Percentiles rank a stretch among this genome's conserved stretches.
Conservation (phyloP, 176 grass and related monocot species). For the Lolium rigidum region DNA sequence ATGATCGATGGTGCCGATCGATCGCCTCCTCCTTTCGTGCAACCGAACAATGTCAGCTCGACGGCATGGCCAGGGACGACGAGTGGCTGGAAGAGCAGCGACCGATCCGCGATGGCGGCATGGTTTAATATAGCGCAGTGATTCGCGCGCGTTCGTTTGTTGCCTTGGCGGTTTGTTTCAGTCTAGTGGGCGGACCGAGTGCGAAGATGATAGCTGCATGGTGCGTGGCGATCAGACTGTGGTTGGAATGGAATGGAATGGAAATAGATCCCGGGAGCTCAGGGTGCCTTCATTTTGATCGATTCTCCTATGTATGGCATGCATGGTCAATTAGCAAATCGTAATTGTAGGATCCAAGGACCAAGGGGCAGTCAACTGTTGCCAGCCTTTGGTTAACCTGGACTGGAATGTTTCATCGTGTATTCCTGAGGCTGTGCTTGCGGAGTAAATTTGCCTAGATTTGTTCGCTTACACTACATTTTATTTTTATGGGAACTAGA, state of each 20-base stretch:
- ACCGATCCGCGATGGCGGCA: constrained; percentile 19
- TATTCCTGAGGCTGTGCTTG: too few relatives aligned
- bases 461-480: too few relatives aligned
- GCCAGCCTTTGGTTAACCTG: too few relatives aligned
- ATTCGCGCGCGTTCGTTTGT: constrained; percentile 26
- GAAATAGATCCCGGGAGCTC: not conserved
- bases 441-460: too few relatives aligned
- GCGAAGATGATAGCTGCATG: not conserved
- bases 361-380: not conserved
- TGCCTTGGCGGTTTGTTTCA: not conserved
- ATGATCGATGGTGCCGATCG: not conserved
- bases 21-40: not conserved
- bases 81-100: constrained; percentile 27
- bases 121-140: constrained; percentile 24
- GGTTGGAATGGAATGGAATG: not conserved
- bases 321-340: constrained; percentile 25
- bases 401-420: too few relatives aligned
- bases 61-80: not conserved
- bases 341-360: not conserved
- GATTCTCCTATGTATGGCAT: constrained; percentile 8
- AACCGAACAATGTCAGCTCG: not conserved
- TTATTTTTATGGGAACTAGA: too few relatives aligned
- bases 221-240: not conserved
- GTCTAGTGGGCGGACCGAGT: not conserved
- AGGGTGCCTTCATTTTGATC: not conserved